Percentiles rank a stretch among this genome's conserved stretches.
Evolutionary conservation across 257 asterid species (phyloP).

Genomic region (Dorcoceras hygrometricum): DNA sequence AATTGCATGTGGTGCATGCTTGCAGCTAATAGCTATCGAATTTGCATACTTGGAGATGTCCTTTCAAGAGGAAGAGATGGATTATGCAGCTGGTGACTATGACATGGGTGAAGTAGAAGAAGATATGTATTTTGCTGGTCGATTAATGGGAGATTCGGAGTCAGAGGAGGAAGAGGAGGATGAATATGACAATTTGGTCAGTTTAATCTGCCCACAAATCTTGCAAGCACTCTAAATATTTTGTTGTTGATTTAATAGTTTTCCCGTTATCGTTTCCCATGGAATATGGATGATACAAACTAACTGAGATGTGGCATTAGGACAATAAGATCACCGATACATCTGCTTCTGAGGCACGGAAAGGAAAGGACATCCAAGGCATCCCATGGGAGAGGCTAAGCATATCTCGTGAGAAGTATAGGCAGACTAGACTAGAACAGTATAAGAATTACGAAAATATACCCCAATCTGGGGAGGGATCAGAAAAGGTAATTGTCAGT

Average conservation of each 20-base stretch:
- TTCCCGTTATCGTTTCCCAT: neutral
- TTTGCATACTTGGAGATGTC: slow-evolving; percentile 25
- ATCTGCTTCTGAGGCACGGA: slow-evolving; percentile 59
- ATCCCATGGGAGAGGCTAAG: slow-evolving; percentile 65
- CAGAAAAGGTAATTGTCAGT: slow-evolving; percentile 40
- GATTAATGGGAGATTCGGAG: slow-evolving; percentile 50
- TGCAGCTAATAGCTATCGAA: neutral
- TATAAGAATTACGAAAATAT: slow-evolving; percentile 60
- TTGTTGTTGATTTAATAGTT: neutral
- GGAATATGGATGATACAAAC: slow-evolving; percentile 16
- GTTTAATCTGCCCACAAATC: slow-evolving; percentile 18
- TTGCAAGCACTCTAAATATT: neutral
- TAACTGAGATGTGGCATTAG: slow-evolving; percentile 37
- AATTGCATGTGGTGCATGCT: neutral
- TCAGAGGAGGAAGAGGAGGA: slow-evolving; percentile 51
- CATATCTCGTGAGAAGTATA: slow-evolving; percentile 49
- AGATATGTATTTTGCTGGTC: slow-evolving; percentile 46
- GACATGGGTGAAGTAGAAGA: slow-evolving; percentile 55
- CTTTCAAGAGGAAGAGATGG: slow-evolving; percentile 44
- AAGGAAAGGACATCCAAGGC: slow-evolving; percentile 69
- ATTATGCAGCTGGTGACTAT: slow-evolving; percentile 41
- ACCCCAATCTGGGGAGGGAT: slow-evolving; percentile 46
- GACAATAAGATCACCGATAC: slow-evolving; percentile 55
- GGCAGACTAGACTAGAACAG: slow-evolving; percentile 60
- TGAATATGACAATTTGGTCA: slow-evolving; percentile 50